Evolutionary conservation across 371 early-diverging fungal species (phyloP).

Genomic region (Syncephalastrum contaminatum): DNA sequence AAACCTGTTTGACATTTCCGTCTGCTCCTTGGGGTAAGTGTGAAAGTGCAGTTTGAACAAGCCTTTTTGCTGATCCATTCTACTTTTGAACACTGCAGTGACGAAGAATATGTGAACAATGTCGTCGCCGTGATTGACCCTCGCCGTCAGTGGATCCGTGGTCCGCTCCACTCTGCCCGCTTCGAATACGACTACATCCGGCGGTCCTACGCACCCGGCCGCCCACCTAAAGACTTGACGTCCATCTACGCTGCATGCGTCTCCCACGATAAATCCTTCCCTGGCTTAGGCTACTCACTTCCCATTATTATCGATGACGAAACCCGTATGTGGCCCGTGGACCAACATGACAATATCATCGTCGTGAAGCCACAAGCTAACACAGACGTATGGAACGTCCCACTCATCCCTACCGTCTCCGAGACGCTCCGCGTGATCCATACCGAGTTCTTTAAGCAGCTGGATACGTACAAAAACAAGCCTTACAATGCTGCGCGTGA

Average conservation of each 20-base stretch:
- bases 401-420: conserved; percentile 67
- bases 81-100: conserved; percentile 12
- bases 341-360: conserved; percentile 80
- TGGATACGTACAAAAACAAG: conserved; percentile 42
- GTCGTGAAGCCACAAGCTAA: conserved; percentile 62
- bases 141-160: conserved; percentile 56
- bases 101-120: conserved; percentile 75
- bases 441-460: conserved; percentile 62
- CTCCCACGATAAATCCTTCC: conserved; percentile 40
- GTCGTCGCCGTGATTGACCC: conserved; percentile 73
- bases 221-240: conserved; percentile 74
- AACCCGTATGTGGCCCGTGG: conserved; percentile 73
- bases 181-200: conserved; percentile 68
- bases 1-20: conserved; percentile 67
- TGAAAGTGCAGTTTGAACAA: background rate
- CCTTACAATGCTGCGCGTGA: conserved; percentile 38
- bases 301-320: conserved; percentile 78
- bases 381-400: conserved; percentile 67
- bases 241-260: conserved; percentile 70
- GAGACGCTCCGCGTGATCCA: conserved; percentile 59
- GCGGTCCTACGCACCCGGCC: conserved; percentile 38
- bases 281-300: conserved; percentile 46
- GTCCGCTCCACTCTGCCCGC: conserved; percentile 72
- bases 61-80: background rate
- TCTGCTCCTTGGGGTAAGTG: conserved; percentile 75